Base-by-base conservation (phyloP, 192 early-diverging fungal species). In the Linnemannia hyalina region DNA sequence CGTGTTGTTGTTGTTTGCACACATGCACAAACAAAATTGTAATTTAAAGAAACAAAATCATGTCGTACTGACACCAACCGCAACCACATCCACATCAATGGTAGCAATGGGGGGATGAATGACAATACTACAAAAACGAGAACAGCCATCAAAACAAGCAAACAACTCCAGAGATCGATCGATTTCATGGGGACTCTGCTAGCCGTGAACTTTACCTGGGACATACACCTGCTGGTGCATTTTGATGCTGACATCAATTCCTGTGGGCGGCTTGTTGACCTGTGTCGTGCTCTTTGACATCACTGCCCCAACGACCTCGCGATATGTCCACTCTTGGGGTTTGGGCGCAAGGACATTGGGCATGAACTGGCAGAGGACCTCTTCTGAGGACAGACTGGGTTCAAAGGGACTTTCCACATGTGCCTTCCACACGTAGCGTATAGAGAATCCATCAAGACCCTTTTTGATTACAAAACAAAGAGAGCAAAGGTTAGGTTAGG, bases 211-310 rank as follows among this genome's bases (percentile, higher is more conserved):
- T 63, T 7, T 75, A 79, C 82, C 82, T 38, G 84, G 84, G 49
- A 86, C 75, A 75, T 86, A 86, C 35, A 86, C 77, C 36, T 86
- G 84, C 63, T 86, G 84, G 32, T 81, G 84, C 84, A 86, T 86
- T 36, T 81, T 86, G 65, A 86, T 80, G 32, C 42, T 73, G 46
- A 86, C 36, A 16, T 71, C 70, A 20, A 86, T 86, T 23, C 84
- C 84, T 3, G 72, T 41, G 3, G 68, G 69, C 4, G 72, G 70
- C 23, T 80, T 80, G 38, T 86, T 74, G 49, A 86, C 71, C 41
- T 86, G 84, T 49, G 80, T 71, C 26, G 84, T 74, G 36, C 84
- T 86, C 49, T 86, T 86, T 46, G 79, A 11, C 1, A 68, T 15
- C 15, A 41, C 35, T 54, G 60, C 63, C 7, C 75, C 84, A 35